Percentiles rank a stretch among this genome's conserved stretches.
phyloP scores from a whole-genome alignment of 345 rosid genomes.

The Eutrema heterophyllum region DNA sequence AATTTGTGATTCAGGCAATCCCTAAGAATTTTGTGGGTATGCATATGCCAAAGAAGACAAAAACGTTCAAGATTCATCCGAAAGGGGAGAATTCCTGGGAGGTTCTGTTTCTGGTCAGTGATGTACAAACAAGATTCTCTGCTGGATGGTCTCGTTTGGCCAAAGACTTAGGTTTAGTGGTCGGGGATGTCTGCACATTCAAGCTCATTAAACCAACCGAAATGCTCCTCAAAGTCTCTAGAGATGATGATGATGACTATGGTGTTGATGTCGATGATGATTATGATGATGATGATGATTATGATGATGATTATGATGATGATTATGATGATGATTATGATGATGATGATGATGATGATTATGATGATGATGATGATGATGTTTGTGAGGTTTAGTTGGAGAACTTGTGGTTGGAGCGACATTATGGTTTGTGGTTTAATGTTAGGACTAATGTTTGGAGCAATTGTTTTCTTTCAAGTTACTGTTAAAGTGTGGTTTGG shows the following conservation, averaged over 20 bases:
- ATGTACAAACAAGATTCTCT: slow-evolving; percentile 21
- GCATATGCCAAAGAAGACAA: slow-evolving; percentile 22
- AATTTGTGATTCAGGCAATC: slow-evolving; percentile 2
- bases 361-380: neutral
- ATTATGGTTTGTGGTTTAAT: neutral
- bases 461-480: neutral
- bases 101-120: slow-evolving; percentile 12
- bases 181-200: slow-evolving; percentile 21
- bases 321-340: neutral
- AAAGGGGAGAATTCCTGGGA: slow-evolving; percentile 10
- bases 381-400: neutral
- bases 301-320: neutral
- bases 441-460: neutral
- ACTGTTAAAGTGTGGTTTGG: neutral
- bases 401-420: neutral
- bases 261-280: neutral
- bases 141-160: slow-evolving; percentile 27
- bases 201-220: slow-evolving; percentile 16
- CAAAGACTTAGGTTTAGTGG: slow-evolving; percentile 4
- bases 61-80: slow-evolving; percentile 7
- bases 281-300: neutral
- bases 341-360: neutral
- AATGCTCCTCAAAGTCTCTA: slow-evolving; percentile 18
- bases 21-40: slow-evolving; percentile 21
- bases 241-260: neutral